Conservation (phyloP, 768 basidiomycete species). For the Flagelloscypha sp. region DNA sequence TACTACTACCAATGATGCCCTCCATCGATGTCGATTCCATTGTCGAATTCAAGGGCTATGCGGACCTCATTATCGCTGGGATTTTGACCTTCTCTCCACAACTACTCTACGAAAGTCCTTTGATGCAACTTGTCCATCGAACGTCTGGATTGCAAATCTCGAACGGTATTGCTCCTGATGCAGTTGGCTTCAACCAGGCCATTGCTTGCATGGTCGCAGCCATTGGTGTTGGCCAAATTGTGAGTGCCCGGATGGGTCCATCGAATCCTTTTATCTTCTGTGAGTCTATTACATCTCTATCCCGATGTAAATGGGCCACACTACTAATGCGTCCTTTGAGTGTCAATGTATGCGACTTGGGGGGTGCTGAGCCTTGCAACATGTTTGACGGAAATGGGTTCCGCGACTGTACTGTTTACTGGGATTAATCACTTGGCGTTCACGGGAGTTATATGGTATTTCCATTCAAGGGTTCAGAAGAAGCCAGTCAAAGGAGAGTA, state of each 20-base stretch:
- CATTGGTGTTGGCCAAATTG: conserved; percentile 22
- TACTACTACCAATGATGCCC: no score
- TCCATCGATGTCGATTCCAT: no score
- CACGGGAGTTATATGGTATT: conserved; percentile 15
- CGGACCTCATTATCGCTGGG: no score
- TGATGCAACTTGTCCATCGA: no score
- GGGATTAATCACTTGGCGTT: conserved; percentile 14
- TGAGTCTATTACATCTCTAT: conserved; percentile 11
- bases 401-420: conserved; percentile 23
- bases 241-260: conserved; percentile 20
- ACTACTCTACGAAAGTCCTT: no score
- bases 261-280: conserved; percentile 17
- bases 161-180: no score
- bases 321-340: conserved; percentile 8
- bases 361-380: conserved; percentile 19
- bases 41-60: no score
- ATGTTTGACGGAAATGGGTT: conserved; percentile 19
- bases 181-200: conserved; percentile 29
- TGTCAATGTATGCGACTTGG: conserved; percentile 23
- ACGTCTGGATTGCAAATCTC: no score
- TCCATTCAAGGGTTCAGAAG: no score
- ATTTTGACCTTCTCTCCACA: no score
- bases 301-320: no score
- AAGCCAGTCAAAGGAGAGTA: no score
- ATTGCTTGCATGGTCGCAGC: conserved; percentile 28